phyloP scores from a whole-genome alignment of 2,329 filamentous ascomycete species.

The Cercospora sp. region DNA sequence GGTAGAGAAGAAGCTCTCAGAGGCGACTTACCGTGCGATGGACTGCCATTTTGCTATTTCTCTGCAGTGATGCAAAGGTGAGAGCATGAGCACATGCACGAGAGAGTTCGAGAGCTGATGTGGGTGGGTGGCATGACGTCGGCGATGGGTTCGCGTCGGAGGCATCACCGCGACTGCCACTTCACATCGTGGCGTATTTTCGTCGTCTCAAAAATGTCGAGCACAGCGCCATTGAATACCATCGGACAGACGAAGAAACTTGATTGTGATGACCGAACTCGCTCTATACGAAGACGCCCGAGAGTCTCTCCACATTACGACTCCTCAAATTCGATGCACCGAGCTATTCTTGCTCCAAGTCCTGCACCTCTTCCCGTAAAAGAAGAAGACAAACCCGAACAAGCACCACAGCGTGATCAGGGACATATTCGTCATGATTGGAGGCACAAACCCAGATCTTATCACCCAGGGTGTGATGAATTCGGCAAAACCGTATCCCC shows the following conservation, averaged over 20 bases:
- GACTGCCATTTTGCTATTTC: background rate
- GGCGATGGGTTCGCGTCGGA: background rate
- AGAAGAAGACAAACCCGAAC: background rate
- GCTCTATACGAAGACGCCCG: too few relatives aligned
- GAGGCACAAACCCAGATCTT: slow-evolving; percentile 55
- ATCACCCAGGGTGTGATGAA: slow-evolving; percentile 51
- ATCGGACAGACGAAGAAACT: too few relatives aligned
- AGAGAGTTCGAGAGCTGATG: background rate
- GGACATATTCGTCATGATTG: slow-evolving; percentile 52
- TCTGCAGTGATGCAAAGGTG: background rate
- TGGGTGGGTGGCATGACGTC: background rate
- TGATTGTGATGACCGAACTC: too few relatives aligned
- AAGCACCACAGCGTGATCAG: background rate
- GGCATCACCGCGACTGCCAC: background rate
- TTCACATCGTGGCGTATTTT: too few relatives aligned
- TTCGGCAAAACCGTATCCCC: slow-evolving; percentile 59
- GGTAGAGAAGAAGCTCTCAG: background rate
- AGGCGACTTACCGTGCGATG: background rate
- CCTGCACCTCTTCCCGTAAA: background rate
- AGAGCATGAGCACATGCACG: background rate
- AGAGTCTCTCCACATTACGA: too few relatives aligned
- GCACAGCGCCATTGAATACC: too few relatives aligned
- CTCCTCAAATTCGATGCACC: background rate
- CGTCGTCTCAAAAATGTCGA: too few relatives aligned
- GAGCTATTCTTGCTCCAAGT: background rate